These are phyloP conservation scores for Pleodorina starrii DNA, from an alignment of 139 green algal genomes.

Conservation along the genomic window DNA sequence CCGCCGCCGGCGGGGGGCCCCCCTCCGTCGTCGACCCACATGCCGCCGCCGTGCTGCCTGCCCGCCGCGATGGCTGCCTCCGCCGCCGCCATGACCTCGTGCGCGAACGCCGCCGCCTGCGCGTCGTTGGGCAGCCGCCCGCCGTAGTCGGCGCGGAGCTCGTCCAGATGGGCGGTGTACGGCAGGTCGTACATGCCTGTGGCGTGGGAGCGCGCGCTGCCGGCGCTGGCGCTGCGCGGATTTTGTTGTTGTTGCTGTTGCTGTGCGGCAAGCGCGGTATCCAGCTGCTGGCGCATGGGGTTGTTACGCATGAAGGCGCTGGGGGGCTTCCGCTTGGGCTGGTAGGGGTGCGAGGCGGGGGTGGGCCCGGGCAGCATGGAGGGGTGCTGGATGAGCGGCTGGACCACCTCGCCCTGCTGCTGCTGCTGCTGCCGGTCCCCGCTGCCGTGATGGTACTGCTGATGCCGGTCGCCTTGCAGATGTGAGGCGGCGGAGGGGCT, in stretches of 20 bases:
- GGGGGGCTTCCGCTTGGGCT: conserved; percentile 39
- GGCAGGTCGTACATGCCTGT: too few species aligned
- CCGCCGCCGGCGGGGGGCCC: neutral
- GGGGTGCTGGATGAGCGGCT: neutral
- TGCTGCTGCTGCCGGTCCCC: neutral
- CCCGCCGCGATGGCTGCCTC: neutral
- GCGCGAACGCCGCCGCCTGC: neutral
- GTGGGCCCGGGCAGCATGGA: conserved; percentile 1
- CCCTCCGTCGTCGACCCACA: neutral
- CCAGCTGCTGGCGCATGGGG: conserved; percentile 26
- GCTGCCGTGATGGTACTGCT: neutral
- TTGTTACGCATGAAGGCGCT: conserved; percentile 52
- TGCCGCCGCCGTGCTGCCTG: neutral
- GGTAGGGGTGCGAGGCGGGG: conserved; percentile 28
- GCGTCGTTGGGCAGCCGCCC: neutral
- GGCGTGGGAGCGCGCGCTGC: neutral
- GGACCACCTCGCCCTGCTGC: neutral
- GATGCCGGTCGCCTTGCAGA: neutral
- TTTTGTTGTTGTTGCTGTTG: neutral
- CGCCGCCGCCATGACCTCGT: conserved; percentile 9
- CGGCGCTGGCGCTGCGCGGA: neutral
- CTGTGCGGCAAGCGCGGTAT: neutral
- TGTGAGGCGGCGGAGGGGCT: neutral
- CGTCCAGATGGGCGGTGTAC: neutral
- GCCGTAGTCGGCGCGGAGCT: neutral